A percentile compares a stretch with the other conserved stretches of the same genome.
These are phyloP conservation scores for Chaetomium sp. DNA, from an alignment of 2,329 filamentous ascomycete genomes.

Conservation along the genomic window DNA sequence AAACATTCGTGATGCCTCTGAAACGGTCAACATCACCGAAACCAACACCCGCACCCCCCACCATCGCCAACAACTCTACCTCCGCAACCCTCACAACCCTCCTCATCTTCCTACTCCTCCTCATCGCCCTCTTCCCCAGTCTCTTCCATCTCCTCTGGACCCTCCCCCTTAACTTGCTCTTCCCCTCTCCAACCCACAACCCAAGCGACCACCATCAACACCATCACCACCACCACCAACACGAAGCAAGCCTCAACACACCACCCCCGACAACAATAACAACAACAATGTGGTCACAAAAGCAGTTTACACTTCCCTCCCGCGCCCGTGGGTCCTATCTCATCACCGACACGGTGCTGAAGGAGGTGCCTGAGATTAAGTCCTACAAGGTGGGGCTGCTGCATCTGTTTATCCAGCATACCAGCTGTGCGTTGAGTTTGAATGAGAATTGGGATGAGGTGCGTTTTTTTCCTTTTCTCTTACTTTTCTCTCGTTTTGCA, in stretches of 20 bases:
- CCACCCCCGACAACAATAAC: not conserved
- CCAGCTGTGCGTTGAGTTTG: constrained; percentile 78
- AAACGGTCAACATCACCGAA: not conserved
- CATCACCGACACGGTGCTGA: constrained; percentile 68
- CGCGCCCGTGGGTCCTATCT: constrained; percentile 81
- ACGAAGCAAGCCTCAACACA: not conserved
- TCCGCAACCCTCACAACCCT: constrained; percentile 34
- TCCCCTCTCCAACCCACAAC: constrained; percentile 25
- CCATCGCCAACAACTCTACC: constrained; percentile 8
- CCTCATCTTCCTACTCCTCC: constrained; percentile 41
- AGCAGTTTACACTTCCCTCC: constrained; percentile 71
- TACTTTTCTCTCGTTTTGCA: not conserved
- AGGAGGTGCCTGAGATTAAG: constrained; percentile 69
- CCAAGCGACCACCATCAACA: constrained; percentile 20
- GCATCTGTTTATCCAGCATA: constrained; percentile 93
- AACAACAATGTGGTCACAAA: constrained; percentile 69
- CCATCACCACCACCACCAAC: constrained; percentile 26
- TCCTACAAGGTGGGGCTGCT: constrained; percentile 80
- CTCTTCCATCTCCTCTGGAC: constrained; percentile 48
- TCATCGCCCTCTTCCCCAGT: constrained; percentile 46
- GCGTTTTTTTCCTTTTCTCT: constrained; percentile 34
- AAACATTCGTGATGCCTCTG: constrained; percentile 6
- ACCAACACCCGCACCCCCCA: not conserved
- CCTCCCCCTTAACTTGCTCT: constrained; percentile 35
- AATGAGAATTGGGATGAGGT: constrained; percentile 88